A percentile compares a stretch with the other conserved stretches of the same genome.
phyloP scores from a whole-genome alignment of 192 early-diverging fungal species.

The Physocladia obscura region DNA sequence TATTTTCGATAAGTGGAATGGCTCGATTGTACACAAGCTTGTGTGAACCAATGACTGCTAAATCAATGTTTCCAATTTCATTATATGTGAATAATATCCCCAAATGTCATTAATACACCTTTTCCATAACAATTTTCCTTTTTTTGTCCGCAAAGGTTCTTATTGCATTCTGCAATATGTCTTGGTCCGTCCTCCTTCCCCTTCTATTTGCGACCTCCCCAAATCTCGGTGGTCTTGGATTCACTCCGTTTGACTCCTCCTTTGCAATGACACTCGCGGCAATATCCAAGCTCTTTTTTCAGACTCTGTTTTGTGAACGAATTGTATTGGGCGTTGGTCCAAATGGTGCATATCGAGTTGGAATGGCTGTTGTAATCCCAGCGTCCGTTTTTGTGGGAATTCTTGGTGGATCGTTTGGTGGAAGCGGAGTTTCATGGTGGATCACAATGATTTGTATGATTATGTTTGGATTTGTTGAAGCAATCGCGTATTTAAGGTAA shows the following conservation, averaged over 20 bases:
- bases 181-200: conserved; percentile 39
- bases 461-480: conserved; percentile 38
- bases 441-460: conserved; percentile 13
- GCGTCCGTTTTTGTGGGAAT: conserved; percentile 15
- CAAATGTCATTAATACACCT: no score
- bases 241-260: conserved; percentile 20
- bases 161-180: conserved; percentile 49
- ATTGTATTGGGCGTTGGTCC: conserved; percentile 21
- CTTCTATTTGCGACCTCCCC: conserved; percentile 40
- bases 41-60: conserved; percentile 10
- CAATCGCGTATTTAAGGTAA: conserved; percentile 29
- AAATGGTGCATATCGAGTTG: conserved; percentile 7
- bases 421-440: background rate
- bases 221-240: conserved; percentile 20
- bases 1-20: background rate
- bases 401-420: background rate
- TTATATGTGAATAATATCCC: conserved; percentile 23
- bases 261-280: conserved; percentile 33
- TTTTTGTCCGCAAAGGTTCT: background rate
- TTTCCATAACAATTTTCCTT: background rate
- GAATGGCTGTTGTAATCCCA: conserved; percentile 27
- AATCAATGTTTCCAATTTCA: conserved; percentile 27
- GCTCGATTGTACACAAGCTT: background rate
- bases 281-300: conserved; percentile 35
- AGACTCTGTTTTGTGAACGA: conserved; percentile 31